Conservation (phyloP, 1,139 yeast genomes). For the Suhomyces ambrosiae region DNA sequence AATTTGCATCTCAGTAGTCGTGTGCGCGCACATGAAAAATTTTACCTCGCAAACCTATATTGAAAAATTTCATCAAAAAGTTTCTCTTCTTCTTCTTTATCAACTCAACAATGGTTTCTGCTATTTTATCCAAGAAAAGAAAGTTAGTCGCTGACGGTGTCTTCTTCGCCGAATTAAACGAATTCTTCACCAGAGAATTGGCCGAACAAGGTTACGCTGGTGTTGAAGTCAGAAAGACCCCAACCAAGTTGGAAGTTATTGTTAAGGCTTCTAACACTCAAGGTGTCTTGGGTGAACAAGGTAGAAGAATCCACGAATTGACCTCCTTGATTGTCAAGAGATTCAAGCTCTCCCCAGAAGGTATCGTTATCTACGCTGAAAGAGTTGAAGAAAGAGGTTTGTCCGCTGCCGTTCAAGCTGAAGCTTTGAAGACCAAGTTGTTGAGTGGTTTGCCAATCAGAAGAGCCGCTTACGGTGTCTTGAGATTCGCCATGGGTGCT, state of each 20-base stretch:
- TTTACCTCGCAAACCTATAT: constrained; percentile 10
- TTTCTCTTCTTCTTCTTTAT: constrained; percentile 12
- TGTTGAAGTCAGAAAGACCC: constrained; percentile 99
- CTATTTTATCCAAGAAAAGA: constrained; percentile 81
- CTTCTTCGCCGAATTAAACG: constrained; percentile 99
- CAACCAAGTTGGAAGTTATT: constrained; percentile 96
- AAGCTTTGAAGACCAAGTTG: constrained; percentile 97
- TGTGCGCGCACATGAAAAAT: constrained; percentile 13
- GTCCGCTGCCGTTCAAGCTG: constrained; percentile 99
- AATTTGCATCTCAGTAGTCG: constrained; percentile 10
- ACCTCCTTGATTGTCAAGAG: constrained; percentile 98
- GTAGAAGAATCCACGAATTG: constrained; percentile 99
- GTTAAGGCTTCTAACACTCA: constrained; percentile 99
- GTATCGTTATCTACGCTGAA: constrained; percentile 96
- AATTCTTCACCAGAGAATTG: constrained; percentile 99
- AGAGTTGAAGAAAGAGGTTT: constrained; percentile 99
- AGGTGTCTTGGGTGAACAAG: constrained; percentile 99
- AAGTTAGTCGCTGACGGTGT: constrained; percentile 99
- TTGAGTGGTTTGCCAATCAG: constrained; percentile 99
- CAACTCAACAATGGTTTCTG: constrained; percentile 44
- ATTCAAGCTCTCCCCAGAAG: constrained; percentile 94
- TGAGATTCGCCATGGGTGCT: constrained; percentile 99
- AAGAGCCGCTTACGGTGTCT: constrained; percentile 99
- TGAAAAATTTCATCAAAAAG: constrained; percentile 9
- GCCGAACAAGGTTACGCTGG: constrained; percentile 99